phyloP scores from a whole-genome alignment of 371 early-diverging fungal species.

The Mortierella sp. region DNA sequence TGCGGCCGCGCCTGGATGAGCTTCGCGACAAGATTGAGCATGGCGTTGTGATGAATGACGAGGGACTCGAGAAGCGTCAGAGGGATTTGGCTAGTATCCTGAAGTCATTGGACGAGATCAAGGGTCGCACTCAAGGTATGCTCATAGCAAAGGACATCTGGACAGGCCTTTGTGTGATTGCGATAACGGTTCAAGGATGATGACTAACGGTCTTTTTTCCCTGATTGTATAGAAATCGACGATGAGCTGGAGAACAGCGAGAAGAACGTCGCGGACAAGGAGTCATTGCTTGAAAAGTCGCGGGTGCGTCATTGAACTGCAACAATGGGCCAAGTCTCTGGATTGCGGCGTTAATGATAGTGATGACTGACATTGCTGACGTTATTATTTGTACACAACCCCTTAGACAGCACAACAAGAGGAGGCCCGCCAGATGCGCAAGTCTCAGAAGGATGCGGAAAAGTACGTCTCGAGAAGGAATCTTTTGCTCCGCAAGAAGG shows the following conservation, averaged over 20 bases:
- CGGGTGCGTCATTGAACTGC: constrained; percentile 61
- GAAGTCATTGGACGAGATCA: constrained; percentile 32
- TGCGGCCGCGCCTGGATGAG: constrained; percentile 72
- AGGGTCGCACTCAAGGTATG: constrained; percentile 18
- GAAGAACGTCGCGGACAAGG: constrained; percentile 47
- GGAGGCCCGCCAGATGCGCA: constrained; percentile 53
- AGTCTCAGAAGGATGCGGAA: constrained; percentile 78
- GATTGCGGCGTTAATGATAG: not conserved
- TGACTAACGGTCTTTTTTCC: not conserved
- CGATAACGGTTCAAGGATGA: not conserved
- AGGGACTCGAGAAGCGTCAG: constrained; percentile 65
- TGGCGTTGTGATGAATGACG: constrained; percentile 60
- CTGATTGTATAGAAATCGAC: constrained; percentile 51
- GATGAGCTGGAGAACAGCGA: constrained; percentile 58
- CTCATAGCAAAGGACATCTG: not conserved
- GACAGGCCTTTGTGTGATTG: not conserved
- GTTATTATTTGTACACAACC: not conserved
- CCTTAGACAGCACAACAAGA: constrained; percentile 63
- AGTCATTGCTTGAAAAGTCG: constrained; percentile 65
- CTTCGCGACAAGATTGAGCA: constrained; percentile 67
- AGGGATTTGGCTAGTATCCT: constrained; percentile 55
- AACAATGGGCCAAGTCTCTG: no score
- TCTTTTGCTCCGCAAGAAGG: constrained; percentile 85
- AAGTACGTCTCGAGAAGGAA: constrained; percentile 83
- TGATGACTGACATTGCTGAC: not conserved